A percentile compares a stretch with the other conserved stretches of the same genome.
phyloP scores from a whole-genome alignment of 2,329 filamentous ascomycete genomes.

The Dactylellina haptotyla region DNA sequence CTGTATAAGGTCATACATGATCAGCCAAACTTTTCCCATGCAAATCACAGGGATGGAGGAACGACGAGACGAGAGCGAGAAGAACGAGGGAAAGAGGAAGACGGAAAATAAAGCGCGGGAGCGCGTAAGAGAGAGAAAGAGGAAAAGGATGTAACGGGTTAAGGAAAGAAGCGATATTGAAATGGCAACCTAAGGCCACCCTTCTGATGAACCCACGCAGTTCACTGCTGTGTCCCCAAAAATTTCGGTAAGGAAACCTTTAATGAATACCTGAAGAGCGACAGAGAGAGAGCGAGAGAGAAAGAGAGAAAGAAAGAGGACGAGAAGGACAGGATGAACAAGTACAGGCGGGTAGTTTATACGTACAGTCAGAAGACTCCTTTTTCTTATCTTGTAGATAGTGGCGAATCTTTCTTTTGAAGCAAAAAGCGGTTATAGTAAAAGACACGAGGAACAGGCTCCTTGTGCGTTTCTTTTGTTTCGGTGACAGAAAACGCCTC shows the following conservation, averaged over 20 bases:
- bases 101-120: neutral
- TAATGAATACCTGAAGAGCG: conserved; percentile 49
- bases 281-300: conserved; percentile 27
- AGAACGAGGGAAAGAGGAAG: conserved; percentile 31
- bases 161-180: conserved; percentile 8
- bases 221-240: conserved; percentile 14
- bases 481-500: conserved; percentile 32
- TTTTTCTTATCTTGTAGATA: conserved; percentile 21
- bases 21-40: conserved; percentile 51
- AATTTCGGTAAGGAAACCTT: conserved; percentile 26
- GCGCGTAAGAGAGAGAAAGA: conserved; percentile 21
- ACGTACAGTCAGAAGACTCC: conserved; percentile 51
- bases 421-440: conserved; percentile 51
- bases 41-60: conserved; percentile 39
- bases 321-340: conserved; percentile 34
- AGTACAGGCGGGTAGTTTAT: conserved; percentile 54
- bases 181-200: conserved; percentile 30
- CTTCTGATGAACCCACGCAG: conserved; percentile 14
- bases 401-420: conserved; percentile 41
- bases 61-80: conserved; percentile 1
- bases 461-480: conserved; percentile 31
- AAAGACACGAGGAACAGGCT: conserved; percentile 49
- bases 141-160: conserved; percentile 47
- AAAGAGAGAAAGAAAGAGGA: conserved; percentile 45
- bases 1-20: conserved; percentile 52